Conservation (phyloP, 2,329 filamentous ascomycete species). For the Hysterium pulicare region DNA sequence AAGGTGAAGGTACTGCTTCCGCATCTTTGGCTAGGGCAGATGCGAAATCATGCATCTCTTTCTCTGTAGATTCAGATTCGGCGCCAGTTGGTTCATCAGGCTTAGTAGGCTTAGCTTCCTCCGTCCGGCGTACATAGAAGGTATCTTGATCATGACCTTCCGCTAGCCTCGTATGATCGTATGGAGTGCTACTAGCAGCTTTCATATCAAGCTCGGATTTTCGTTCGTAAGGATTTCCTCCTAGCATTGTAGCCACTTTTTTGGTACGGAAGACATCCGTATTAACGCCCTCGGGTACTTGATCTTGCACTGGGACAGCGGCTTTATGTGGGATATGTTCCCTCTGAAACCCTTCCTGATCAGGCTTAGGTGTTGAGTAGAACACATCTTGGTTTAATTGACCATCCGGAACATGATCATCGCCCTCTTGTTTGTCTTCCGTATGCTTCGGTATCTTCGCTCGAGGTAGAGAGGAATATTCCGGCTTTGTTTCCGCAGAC, state of each 20-base stretch:
- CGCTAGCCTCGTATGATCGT: conserved; percentile 37
- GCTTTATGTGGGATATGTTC: conserved; percentile 25
- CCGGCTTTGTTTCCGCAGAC: conserved; percentile 45
- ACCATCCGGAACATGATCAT: conserved; percentile 40
- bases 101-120: conserved; percentile 11
- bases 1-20: conserved; percentile 25
- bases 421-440: conserved; percentile 44
- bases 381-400: conserved; percentile 56
- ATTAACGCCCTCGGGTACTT: conserved; percentile 57
- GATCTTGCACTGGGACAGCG: conserved; percentile 36
- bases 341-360: conserved; percentile 13
- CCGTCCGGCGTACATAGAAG: conserved; percentile 24
- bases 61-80: conserved; percentile 11
- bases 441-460: conserved; percentile 54
- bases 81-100: conserved; percentile 6
- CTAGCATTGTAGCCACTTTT: conserved; percentile 55
- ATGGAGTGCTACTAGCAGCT: conserved; percentile 27
- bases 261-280: conserved; percentile 61
- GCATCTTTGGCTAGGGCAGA: conserved; percentile 46
- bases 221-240: conserved; percentile 40
- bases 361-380: conserved; percentile 37
- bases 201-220: conserved; percentile 34
- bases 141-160: conserved; percentile 38
- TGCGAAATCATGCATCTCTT: conserved; percentile 46
- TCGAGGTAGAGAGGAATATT: conserved; percentile 52